Evolutionary conservation across 306 rosid genomes (phyloP).

Genomic region (Gillenia trifoliata): DNA sequence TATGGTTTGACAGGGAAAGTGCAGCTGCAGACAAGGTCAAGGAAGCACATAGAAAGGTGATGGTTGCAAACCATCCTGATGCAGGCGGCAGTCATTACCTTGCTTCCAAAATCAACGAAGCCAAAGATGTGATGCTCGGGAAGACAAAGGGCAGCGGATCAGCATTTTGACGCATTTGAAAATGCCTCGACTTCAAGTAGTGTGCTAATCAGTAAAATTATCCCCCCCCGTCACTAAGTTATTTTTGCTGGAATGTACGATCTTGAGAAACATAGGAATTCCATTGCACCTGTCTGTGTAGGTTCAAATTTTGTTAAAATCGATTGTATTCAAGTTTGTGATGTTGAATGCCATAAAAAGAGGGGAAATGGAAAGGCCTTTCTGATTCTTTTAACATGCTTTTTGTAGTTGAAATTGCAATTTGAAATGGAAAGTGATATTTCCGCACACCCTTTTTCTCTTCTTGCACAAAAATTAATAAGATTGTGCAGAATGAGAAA

Average conservation of each 20-base stretch:
- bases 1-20: conserved; percentile 47
- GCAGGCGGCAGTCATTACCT: conserved; percentile 82
- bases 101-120: conserved; percentile 74
- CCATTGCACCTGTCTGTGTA: background rate
- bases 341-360: background rate
- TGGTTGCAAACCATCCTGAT: conserved; percentile 84
- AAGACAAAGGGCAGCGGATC: conserved; percentile 55
- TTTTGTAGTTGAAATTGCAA: background rate
- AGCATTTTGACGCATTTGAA: conserved; percentile 36
- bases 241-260: background rate
- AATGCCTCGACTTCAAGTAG: conserved; percentile 3
- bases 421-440: background rate
- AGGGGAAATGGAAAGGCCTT: background rate
- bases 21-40: conserved; percentile 55
- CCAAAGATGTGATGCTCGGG: conserved; percentile 64
- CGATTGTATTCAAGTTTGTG: background rate
- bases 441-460: background rate
- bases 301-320: conserved; percentile 7
- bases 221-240: background rate
- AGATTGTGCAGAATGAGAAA: background rate
- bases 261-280: background rate
- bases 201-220: background rate
- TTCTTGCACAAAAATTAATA: too few species aligned
- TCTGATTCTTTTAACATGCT: background rate
- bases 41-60: conserved; percentile 72